Conservation (phyloP, 495 filamentous ascomycete species). For the Hypoxylon lienhwacheense region DNA sequence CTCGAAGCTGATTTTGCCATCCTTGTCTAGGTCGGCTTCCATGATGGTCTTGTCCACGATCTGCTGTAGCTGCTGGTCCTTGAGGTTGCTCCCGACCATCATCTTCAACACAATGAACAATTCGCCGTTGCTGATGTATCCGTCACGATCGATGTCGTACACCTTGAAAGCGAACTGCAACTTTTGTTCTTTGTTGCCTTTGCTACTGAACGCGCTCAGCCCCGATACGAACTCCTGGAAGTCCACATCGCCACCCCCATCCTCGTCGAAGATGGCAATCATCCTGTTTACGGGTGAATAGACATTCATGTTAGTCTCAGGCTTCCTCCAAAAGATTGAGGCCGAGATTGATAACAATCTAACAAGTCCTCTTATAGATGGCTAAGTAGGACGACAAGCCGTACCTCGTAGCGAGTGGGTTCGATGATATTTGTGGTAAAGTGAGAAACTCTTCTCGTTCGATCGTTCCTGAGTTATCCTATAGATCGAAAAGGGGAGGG, state of each 20-base stretch:
- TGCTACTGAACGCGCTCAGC: conserved; percentile 90
- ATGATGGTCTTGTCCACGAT: conserved; percentile 99
- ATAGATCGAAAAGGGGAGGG: not conserved
- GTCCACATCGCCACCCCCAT: conserved; percentile 96
- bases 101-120: conserved; percentile 99
- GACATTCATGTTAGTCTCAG: conserved; percentile 5
- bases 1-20: conserved; percentile 99
- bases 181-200: conserved; percentile 99
- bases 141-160: conserved; percentile 98
- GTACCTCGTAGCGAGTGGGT: conserved; percentile 92
- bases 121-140: conserved; percentile 98
- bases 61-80: conserved; percentile 98
- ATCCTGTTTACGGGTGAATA: conserved; percentile 58
- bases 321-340: not conserved
- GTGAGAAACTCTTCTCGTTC: conserved; percentile 98
- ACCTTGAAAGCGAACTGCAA: conserved; percentile 97
- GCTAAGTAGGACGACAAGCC: conserved; percentile 4
- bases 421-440: conserved; percentile 95
- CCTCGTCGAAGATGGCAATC: conserved; percentile 99
- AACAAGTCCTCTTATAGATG: not conserved
- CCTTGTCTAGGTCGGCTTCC: conserved; percentile 94
- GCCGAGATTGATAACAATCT: not conserved
- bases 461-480: conserved; percentile 98
- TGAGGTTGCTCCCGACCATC: conserved; percentile 99
- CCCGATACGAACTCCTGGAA: conserved; percentile 99